Evolutionary conservation across 106 monocot species (phyloP).

Genomic region (Acanthochlamys bracteata): DNA sequence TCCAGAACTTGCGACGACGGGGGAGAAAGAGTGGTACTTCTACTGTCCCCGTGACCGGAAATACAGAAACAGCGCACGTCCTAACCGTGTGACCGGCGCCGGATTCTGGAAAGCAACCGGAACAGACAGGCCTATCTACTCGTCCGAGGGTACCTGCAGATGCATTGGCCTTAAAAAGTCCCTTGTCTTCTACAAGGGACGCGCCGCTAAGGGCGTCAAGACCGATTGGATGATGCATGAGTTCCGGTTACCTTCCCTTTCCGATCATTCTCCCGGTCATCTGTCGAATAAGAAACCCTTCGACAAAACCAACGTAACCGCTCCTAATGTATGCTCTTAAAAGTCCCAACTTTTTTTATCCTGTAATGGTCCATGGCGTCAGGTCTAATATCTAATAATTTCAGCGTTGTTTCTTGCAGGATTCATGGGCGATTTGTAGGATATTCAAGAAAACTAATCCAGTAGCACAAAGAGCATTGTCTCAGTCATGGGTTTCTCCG

Average conservation of each 20-base stretch:
- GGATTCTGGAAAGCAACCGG: conserved; percentile 99
- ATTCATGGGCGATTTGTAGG: conserved; percentile 94
- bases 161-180: conserved; percentile 99
- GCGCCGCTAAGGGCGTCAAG: conserved; percentile 90
- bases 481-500: conserved; percentile 67
- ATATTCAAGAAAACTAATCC: conserved; percentile 94
- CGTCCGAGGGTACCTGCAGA: conserved; percentile 71
- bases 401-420: conserved; percentile 31
- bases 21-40: conserved; percentile 99
- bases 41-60: conserved; percentile 95
- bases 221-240: conserved; percentile 99
- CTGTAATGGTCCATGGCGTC: not conserved
- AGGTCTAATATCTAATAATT: not conserved
- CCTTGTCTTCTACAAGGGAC: conserved; percentile 98
- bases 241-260: conserved; percentile 79
- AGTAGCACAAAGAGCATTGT: conserved; percentile 71
- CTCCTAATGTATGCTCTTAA: conserved; percentile 39
- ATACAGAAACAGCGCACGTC: conserved; percentile 87
- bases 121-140: conserved; percentile 92
- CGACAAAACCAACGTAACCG: conserved; percentile 59
- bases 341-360: not conserved
- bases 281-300: conserved; percentile 25
- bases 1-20: conserved; percentile 70
- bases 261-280: conserved; percentile 23
- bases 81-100: conserved; percentile 84